Conservation (phyloP, 2,329 filamentous ascomycete species). For the Fusarium sp. region DNA sequence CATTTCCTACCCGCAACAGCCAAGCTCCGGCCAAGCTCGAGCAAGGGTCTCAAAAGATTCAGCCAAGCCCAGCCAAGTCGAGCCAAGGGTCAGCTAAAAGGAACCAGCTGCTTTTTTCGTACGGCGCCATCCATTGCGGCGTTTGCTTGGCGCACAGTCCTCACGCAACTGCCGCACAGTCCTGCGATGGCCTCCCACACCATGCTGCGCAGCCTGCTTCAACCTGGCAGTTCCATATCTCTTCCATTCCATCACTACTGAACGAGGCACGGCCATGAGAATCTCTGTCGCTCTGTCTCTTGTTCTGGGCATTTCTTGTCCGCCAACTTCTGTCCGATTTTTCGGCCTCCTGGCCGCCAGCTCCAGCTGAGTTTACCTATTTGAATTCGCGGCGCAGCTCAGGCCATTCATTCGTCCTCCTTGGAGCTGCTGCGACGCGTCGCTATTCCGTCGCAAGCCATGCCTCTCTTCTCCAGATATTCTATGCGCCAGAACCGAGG, state of each 20-base stretch:
- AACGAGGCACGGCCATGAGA: slow-evolving; percentile 33
- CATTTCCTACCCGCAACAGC: slow-evolving; percentile 14
- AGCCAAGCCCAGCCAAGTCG: slow-evolving; percentile 32
- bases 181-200: slow-evolving; percentile 40
- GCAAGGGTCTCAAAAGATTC: slow-evolving; percentile 30
- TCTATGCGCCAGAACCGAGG: slow-evolving; percentile 57
- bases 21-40: slow-evolving; percentile 31
- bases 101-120: slow-evolving; percentile 13
- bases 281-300: slow-evolving; percentile 5
- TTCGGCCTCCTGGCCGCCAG: slow-evolving; percentile 6
- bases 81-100: slow-evolving; percentile 31
- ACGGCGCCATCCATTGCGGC: slow-evolving; percentile 19
- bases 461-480: slow-evolving; percentile 45
- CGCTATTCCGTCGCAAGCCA: slow-evolving; percentile 35
- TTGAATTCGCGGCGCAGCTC: slow-evolving; percentile 15
- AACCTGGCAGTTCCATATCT: slow-evolving; percentile 27
- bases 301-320: slow-evolving; percentile 27
- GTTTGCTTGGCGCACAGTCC: slow-evolving; percentile 36
- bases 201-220: slow-evolving; percentile 30
- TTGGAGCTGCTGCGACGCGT: slow-evolving; percentile 31
- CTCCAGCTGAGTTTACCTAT: slow-evolving; percentile 12
- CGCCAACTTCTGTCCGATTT: slow-evolving; percentile 12
- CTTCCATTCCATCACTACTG: slow-evolving; percentile 7
- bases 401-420: slow-evolving; percentile 24
- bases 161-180: slow-evolving; percentile 33